These are phyloP conservation scores for Rhizopogon sp. DNA, from an alignment of 768 basidiomycete genomes.

Conservation along the genomic window DNA sequence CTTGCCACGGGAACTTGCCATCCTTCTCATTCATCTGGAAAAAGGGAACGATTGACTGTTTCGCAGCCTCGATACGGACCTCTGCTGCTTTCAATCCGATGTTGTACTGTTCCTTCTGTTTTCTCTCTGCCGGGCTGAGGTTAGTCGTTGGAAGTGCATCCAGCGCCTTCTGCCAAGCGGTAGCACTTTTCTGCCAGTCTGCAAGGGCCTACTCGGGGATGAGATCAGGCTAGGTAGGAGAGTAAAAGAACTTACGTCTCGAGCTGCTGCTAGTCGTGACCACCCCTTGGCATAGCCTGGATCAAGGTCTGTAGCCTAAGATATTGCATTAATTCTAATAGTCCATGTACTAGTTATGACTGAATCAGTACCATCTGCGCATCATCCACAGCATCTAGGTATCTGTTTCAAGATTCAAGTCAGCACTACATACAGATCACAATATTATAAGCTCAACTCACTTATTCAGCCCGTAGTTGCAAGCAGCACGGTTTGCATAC, in stretches of 20 bases:
- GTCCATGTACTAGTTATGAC: neutral
- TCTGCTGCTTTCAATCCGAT: conserved; percentile 19
- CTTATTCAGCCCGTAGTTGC: conserved; percentile 31
- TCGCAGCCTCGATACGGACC: conserved; percentile 7
- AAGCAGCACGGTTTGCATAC: conserved; percentile 43
- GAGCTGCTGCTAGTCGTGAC: conserved; percentile 33
- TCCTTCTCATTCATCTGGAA: neutral
- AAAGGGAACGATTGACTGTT: neutral
- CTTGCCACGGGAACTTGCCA: conserved; percentile 2
- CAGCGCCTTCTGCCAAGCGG: conserved; percentile 24
- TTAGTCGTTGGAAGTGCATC: conserved; percentile 22
- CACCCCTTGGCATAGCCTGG: conserved; percentile 38
- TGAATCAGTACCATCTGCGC: neutral
- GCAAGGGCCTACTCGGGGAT: conserved; percentile 4
- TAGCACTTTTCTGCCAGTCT: conserved; percentile 6
- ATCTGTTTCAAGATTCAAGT: neutral
- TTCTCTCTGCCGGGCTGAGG: conserved; percentile 25
- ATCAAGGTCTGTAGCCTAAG: conserved; percentile 34
- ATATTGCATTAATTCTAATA: no score
- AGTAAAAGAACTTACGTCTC: conserved; percentile 14
- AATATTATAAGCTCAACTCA: conserved; percentile 5
- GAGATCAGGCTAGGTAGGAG: neutral
- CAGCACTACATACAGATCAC: neutral
- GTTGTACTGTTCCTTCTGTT: conserved; percentile 31
- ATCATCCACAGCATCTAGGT: neutral